Percentiles rank a stretch among this genome's conserved stretches.
phyloP scores from a whole-genome alignment of 306 rosid species.

The Corylus avellana region DNA sequence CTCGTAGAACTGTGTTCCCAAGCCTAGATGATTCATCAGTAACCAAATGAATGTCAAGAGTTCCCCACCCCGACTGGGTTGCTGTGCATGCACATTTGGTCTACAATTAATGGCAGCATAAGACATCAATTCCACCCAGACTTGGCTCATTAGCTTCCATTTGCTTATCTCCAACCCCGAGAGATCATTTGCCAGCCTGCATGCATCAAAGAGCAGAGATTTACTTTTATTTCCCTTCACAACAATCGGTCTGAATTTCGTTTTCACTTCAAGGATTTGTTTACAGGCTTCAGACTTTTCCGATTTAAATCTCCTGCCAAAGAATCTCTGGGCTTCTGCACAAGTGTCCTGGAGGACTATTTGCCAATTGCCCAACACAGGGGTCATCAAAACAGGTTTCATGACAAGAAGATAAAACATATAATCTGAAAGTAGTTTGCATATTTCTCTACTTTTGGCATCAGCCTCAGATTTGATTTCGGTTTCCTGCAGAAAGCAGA shows the following conservation, averaged over 20 bases:
- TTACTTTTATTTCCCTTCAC: slow-evolving; percentile 33
- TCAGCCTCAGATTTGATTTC: rapidly evolving
- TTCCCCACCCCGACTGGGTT: slow-evolving; percentile 37
- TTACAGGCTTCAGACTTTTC: not conserved
- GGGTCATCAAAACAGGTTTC: slow-evolving; percentile 25
- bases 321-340: slow-evolving; percentile 30
- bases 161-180: not conserved
- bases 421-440: slow-evolving; percentile 32
- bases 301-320: not conserved
- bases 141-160: slow-evolving; percentile 29
- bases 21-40: slow-evolving; percentile 34
- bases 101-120: slow-evolving; percentile 29
- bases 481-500: not conserved
- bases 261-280: not conserved
- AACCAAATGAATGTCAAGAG: slow-evolving; percentile 35
- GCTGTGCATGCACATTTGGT: slow-evolving; percentile 35
- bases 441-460: not conserved
- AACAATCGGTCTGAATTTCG: slow-evolving; percentile 6
- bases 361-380: slow-evolving; percentile 30
- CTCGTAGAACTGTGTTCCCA: not conserved
- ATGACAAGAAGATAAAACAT: slow-evolving; percentile 33
- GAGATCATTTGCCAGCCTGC: not conserved
- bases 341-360: slow-evolving; percentile 29
- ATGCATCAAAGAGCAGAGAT: slow-evolving; percentile 29
- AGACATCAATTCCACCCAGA: slow-evolving; percentile 32